Evolutionary conservation across 495 filamentous ascomycete species (phyloP).

Genomic region (Aspergillus wentii): DNA sequence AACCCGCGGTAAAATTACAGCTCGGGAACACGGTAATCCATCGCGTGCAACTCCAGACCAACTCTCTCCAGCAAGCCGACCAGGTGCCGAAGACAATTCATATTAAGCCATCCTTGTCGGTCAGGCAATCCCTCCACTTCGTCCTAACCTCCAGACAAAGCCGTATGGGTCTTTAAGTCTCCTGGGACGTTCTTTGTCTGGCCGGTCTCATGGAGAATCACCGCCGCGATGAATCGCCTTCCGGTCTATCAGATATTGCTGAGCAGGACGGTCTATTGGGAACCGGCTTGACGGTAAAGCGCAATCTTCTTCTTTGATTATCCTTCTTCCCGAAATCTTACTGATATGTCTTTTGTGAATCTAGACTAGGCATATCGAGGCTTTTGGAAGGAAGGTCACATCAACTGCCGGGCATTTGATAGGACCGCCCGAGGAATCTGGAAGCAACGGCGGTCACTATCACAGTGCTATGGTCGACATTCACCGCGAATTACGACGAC

Average conservation of each 20-base stretch:
- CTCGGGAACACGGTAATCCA: constrained; percentile 33
- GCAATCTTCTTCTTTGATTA: constrained; percentile 5
- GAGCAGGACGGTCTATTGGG: constrained; percentile 47
- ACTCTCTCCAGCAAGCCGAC: constrained; percentile 1
- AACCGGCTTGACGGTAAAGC: constrained; percentile 47
- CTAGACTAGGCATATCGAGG: constrained; percentile 84
- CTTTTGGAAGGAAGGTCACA: constrained; percentile 91
- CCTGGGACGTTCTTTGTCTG: constrained; percentile 12
- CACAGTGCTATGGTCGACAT: constrained; percentile 84
- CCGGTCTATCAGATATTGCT: constrained; percentile 42
- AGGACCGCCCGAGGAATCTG: constrained; percentile 58
- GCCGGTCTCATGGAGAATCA: constrained; percentile 40
- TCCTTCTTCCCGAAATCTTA: background rate
- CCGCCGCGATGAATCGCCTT: constrained; percentile 42
- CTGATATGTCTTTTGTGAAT: background rate
- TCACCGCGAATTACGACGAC: constrained; percentile 79
- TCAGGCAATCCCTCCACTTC: constrained; percentile 1
- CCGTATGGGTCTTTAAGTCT: constrained; percentile 29
- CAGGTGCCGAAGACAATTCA: constrained; percentile 3
- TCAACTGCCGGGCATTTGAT: constrained; percentile 90
- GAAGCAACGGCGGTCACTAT: constrained; percentile 51
- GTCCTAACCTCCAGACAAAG: background rate
- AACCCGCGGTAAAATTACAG: constrained; percentile 8
- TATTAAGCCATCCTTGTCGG: too few relatives aligned
- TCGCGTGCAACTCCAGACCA: constrained; percentile 23